phyloP scores from a whole-genome alignment of 1,139 yeast species.

The Casaregolazyma suthepensis region DNA sequence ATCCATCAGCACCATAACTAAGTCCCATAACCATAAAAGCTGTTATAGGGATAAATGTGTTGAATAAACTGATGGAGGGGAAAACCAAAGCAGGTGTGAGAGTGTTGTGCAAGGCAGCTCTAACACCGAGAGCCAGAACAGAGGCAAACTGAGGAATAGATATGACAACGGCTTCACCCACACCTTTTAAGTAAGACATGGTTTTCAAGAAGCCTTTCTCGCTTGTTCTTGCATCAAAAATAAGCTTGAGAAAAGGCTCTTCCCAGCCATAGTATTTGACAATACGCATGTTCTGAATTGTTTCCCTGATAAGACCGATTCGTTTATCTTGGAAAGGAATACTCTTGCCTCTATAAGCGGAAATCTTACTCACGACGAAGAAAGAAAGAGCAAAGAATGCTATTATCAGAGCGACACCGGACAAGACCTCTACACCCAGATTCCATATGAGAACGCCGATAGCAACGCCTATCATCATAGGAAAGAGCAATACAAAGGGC shows the following conservation, averaged over 20 bases:
- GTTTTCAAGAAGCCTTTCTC: slow-evolving; percentile 34
- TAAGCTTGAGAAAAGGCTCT: slow-evolving; percentile 42
- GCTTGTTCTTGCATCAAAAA: slow-evolving; percentile 40
- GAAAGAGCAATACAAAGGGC: slow-evolving; percentile 39
- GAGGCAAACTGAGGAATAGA: slow-evolving; percentile 59
- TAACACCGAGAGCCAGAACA: slow-evolving; percentile 60
- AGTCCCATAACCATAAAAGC: slow-evolving; percentile 54
- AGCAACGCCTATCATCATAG: slow-evolving; percentile 48
- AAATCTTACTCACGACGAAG: slow-evolving; percentile 34
- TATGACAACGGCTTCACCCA: slow-evolving; percentile 53
- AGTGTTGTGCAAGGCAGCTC: slow-evolving; percentile 45
- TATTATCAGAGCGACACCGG: slow-evolving; percentile 43
- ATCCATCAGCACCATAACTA: slow-evolving; percentile 53
- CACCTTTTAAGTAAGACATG: slow-evolving; percentile 35
- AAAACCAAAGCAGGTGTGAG: slow-evolving; percentile 60
- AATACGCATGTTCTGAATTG: slow-evolving; percentile 53
- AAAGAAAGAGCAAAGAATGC: slow-evolving; percentile 26
- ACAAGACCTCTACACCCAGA: slow-evolving; percentile 59
- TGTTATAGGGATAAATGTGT: slow-evolving; percentile 60
- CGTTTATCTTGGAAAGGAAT: slow-evolving; percentile 50
- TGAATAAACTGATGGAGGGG: slow-evolving; percentile 67
- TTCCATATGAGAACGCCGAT: slow-evolving; percentile 55
- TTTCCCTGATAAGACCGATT: slow-evolving; percentile 53
- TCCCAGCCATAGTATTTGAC: slow-evolving; percentile 72
- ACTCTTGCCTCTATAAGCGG: slow-evolving; percentile 40